A percentile compares a stretch with the other conserved stretches of the same genome.
phyloP scores from a whole-genome alignment of 805 yeast species.

The Candida wancherniae region DNA sequence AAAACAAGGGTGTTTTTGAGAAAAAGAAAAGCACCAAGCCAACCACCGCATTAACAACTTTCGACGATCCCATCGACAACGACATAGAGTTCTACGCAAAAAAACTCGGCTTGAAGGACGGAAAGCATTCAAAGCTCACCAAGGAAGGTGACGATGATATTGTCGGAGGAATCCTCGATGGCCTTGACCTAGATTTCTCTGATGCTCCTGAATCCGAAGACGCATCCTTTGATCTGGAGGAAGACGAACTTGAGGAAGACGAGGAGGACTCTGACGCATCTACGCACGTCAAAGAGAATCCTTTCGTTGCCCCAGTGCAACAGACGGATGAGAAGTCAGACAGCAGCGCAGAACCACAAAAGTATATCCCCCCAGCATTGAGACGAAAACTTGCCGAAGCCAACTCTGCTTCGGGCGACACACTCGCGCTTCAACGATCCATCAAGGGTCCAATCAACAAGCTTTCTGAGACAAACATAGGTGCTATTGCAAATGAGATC shows the following conservation, averaged over 20 bases:
- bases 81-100: slow-evolving; percentile 82
- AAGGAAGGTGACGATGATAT: slow-evolving; percentile 65
- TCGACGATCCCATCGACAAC: slow-evolving; percentile 41
- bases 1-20: slow-evolving; percentile 15
- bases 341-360: slow-evolving; percentile 21
- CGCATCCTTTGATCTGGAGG: slow-evolving; percentile 9
- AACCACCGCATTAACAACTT: slow-evolving; percentile 14
- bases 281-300: slow-evolving; percentile 49
- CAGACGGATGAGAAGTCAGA: slow-evolving; percentile 7
- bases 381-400: slow-evolving; percentile 51
- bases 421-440: slow-evolving; percentile 48
- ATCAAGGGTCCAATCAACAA: slow-evolving; percentile 83
- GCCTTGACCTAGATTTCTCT: slow-evolving; percentile 50
- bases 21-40: slow-evolving; percentile 4
- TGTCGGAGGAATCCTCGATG: slow-evolving; percentile 79
- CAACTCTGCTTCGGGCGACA: slow-evolving; percentile 31
- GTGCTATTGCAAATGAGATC: slow-evolving; percentile 64
- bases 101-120: slow-evolving; percentile 63
- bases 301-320: slow-evolving; percentile 18
- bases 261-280: slow-evolving; percentile 18
- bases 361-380: slow-evolving; percentile 85
- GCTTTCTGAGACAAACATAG: slow-evolving; percentile 82
- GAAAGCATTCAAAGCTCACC: slow-evolving; percentile 41
- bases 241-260: slow-evolving; percentile 11
- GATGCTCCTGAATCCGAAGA: slow-evolving; percentile 19